These are phyloP conservation scores for Desmodesmus armatus DNA, from an alignment of 139 green algal species.

Conservation along the genomic window DNA sequence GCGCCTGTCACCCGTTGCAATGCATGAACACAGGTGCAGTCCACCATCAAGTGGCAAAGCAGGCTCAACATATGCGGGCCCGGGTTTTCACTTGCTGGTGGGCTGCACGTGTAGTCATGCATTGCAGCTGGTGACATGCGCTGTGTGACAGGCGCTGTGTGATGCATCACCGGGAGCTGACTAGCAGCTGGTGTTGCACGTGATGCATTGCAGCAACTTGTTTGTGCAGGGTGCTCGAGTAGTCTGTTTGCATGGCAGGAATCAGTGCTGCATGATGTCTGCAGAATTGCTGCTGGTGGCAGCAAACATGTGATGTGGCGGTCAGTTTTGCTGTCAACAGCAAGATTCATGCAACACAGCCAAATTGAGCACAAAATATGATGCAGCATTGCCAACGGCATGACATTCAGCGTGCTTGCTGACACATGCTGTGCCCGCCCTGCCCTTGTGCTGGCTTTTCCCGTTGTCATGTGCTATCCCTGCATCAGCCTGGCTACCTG, in stretches of 20 bases:
- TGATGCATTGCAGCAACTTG: too few relatives aligned
- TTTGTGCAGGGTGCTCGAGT: too few relatives aligned
- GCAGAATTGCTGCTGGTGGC: too few relatives aligned
- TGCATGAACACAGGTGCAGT: neutral
- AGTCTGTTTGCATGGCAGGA: too few relatives aligned
- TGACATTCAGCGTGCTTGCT: neutral
- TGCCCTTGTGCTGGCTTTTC: neutral
- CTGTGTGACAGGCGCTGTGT: too few relatives aligned
- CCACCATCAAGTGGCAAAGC: too few relatives aligned
- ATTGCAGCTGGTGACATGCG: neutral
- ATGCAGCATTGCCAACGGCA: too few relatives aligned
- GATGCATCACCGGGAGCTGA: too few relatives aligned
- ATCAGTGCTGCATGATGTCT: too few relatives aligned
- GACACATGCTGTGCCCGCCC: neutral
- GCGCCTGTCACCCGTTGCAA: neutral
- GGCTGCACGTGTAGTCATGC: neutral
- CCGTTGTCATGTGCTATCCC: neutral
- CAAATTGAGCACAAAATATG: too few relatives aligned
- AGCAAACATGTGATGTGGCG: neutral
- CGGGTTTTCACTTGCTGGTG: neutral
- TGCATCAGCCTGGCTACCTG: slow-evolving; percentile 3
- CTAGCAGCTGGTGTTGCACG: too few relatives aligned
- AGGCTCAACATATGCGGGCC: too few relatives aligned
- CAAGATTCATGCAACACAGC: neutral
- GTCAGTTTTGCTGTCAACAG: neutral